These are phyloP conservation scores for Hypoxylon sp. DNA, from an alignment of 2,329 filamentous ascomycete species.

Conservation along the genomic window DNA sequence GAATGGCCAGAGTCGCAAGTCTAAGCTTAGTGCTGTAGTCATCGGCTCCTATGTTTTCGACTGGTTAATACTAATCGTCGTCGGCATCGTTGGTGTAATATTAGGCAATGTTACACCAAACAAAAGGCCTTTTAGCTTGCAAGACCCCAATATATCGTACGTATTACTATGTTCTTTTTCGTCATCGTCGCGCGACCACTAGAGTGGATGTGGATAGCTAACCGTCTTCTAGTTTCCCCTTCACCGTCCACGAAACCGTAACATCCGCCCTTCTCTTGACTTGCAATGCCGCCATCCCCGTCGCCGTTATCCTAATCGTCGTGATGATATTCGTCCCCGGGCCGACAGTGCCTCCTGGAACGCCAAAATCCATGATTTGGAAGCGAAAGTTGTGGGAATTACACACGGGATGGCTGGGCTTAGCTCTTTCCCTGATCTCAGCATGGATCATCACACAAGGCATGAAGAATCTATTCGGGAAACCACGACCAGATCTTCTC, in stretches of 20 bases:
- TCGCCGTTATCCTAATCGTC: slow-evolving; percentile 76
- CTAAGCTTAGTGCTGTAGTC: slow-evolving; percentile 58
- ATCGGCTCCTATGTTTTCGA: slow-evolving; percentile 79
- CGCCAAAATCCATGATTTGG: slow-evolving; percentile 77
- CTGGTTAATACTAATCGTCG: slow-evolving; percentile 77
- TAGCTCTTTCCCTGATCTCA: slow-evolving; percentile 78
- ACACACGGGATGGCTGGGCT: slow-evolving; percentile 86
- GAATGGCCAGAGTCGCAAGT: slow-evolving; percentile 39
- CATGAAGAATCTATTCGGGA: slow-evolving; percentile 82
- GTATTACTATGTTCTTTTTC: slow-evolving; percentile 46
- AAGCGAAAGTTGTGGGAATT: slow-evolving; percentile 91
- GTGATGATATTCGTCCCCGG: slow-evolving; percentile 81
- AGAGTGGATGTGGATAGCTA: slow-evolving; percentile 14
- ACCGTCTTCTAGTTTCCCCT: slow-evolving; percentile 73
- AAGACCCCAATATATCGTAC: slow-evolving; percentile 82
- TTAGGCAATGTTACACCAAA: slow-evolving; percentile 74
- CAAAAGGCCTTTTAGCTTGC: slow-evolving; percentile 78
- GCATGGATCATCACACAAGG: slow-evolving; percentile 87
- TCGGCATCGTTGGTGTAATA: slow-evolving; percentile 71
- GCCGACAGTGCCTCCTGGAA: slow-evolving; percentile 72
- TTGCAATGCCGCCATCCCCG: slow-evolving; percentile 75
- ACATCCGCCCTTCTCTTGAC: slow-evolving; percentile 75
- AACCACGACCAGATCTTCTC: slow-evolving; percentile 85
- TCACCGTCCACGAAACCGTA: slow-evolving; percentile 78
- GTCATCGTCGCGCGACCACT: slow-evolving; percentile 17